Evolutionary conservation across 345 rosid species (phyloP), one percentile per base, ranked within the genome.

Genomic region (Erodium maritimum): DNA sequence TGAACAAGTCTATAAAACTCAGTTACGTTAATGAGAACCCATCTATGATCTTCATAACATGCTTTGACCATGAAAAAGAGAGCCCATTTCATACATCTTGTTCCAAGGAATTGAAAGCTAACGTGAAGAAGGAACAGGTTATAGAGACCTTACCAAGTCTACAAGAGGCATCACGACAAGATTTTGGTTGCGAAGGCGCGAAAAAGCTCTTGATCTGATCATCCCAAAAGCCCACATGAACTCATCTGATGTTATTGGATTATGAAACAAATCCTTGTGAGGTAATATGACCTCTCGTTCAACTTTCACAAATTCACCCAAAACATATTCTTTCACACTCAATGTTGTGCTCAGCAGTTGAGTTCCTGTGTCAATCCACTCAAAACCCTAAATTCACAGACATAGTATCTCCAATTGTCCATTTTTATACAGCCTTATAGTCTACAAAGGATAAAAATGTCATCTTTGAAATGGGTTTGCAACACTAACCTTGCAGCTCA

Each of bases 171-270:
- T 54, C 62, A 67, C 57, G 22, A 60, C 59, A 14, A 67, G 71
- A 12, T 42, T 42, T 42, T 67, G 71, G 20, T 61, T 58, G n/a
- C 66, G 53, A 19, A 61, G 65, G 14, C 57, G 71, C 17, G 71
- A 67, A 54, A 67, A 67, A 22, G 71, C 66, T 23, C 71, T 42
- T 7, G 71, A 67, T 33, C 21, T 52, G 23, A 67, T 52, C 62
- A 67, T 67, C 52, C 71, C 65, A 23, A 67, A 67, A n/a, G 71
- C 71, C 71, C 71, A 67, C n/a, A 56, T 58, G 61, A 67, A 67
- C 21, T 54, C 62, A 20, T 61, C 71, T 10, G 56, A 55, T 8
- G 62, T 61, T 58, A 67, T 56, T 53, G 71, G 23, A 42, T 65
- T 50, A 0, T 66, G 71, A 58, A 67, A 67, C 3, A 67, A 66